Evolutionary conservation across 768 basidiomycete genomes (phyloP).

Genomic region (Termitomyces titanicus): DNA sequence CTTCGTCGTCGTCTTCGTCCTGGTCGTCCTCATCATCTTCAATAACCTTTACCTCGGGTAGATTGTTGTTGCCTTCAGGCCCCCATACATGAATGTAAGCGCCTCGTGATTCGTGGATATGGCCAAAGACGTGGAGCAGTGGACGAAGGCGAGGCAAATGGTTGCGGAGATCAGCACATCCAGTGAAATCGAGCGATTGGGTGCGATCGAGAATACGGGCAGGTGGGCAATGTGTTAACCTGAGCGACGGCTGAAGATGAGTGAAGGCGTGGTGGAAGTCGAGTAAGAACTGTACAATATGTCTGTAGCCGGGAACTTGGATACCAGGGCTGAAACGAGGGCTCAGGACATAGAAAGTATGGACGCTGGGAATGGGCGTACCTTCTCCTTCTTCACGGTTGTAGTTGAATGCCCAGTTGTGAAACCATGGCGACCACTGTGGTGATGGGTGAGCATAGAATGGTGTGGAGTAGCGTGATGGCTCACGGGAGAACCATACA

Average conservation of each 20-base stretch:
- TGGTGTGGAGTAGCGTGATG: neutral
- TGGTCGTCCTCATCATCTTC: neutral
- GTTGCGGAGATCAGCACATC: slow-evolving; percentile 45
- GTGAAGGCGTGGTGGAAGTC: neutral
- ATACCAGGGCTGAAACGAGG: neutral
- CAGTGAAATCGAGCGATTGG: slow-evolving; percentile 31
- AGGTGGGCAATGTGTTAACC: slow-evolving; percentile 1
- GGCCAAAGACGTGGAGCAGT: slow-evolving; percentile 53
- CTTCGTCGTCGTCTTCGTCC: neutral
- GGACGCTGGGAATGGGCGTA: neutral
- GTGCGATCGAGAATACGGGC: slow-evolving; percentile 43
- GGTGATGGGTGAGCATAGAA: neutral
- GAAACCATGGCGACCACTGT: slow-evolving; percentile 2
- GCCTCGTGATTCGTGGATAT: slow-evolving; percentile 65
- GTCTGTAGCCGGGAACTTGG: slow-evolving; percentile 17
- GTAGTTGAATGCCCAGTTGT: slow-evolving; percentile 3
- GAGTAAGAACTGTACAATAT: slow-evolving; percentile 35
- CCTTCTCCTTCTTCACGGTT: neutral
- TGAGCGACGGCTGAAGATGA: neutral
- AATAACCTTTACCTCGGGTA: neutral
- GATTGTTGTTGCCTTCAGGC: neutral
- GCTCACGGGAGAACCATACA: slow-evolving; percentile 3
- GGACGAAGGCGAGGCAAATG: slow-evolving; percentile 35
- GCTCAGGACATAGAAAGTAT: neutral
- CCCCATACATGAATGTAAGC: slow-evolving; percentile 38